Percentiles rank a stretch among this genome's conserved stretches.
These are phyloP conservation scores for Psilocybe sp. DNA, from an alignment of 768 basidiomycete genomes.

Conservation along the genomic window DNA sequence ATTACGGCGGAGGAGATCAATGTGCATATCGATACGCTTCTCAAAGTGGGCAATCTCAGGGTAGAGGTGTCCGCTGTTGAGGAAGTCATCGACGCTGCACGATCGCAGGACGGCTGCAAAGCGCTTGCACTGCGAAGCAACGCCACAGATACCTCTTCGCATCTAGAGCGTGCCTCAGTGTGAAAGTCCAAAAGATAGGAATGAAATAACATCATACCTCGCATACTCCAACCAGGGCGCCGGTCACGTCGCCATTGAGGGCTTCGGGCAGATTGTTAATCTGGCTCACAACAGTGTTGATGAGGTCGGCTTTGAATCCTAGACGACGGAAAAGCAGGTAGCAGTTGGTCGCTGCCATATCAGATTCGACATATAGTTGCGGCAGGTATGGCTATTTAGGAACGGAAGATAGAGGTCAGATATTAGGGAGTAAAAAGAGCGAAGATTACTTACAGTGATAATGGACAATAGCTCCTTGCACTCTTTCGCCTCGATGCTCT, in stretches of 20 bases:
- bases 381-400: conserved; percentile 79
- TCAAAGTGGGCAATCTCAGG: conserved; percentile 87
- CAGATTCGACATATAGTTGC: conserved; percentile 84
- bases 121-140: conserved; percentile 84
- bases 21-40: conserved; percentile 88
- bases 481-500: conserved; percentile 81
- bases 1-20: conserved; percentile 78
- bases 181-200: neutral
- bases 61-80: conserved; percentile 79
- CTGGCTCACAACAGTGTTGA: conserved; percentile 80
- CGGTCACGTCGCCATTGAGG: conserved; percentile 78
- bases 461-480: conserved; percentile 77
- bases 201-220: conserved; percentile 52
- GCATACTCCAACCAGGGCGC: conserved; percentile 89
- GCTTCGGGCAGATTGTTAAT: conserved; percentile 83
- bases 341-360: conserved; percentile 84
- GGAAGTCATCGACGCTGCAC: conserved; percentile 82
- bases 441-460: conserved; percentile 56
- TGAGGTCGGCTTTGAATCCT: conserved; percentile 81
- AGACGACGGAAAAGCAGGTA: conserved; percentile 93
- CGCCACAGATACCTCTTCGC: conserved; percentile 75
- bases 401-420: neutral
- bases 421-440: neutral
- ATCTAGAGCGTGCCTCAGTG: conserved; percentile 46
- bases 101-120: conserved; percentile 82